These are phyloP conservation scores for Mycena pura DNA, from an alignment of 768 basidiomycete species.

Conservation along the genomic window DNA sequence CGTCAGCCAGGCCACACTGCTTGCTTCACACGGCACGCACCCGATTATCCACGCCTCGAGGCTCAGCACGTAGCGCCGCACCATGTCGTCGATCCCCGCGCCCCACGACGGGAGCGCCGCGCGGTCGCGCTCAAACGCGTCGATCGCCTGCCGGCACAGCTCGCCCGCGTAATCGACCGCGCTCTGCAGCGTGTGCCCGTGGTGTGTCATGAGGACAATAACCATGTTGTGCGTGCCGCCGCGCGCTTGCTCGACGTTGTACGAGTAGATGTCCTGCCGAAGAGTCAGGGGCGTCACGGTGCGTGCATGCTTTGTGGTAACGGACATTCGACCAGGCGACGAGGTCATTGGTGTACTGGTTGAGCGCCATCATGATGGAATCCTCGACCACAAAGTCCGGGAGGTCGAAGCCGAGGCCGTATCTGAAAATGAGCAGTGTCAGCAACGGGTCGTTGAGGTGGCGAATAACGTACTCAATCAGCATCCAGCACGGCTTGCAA, in stretches of 20 bases:
- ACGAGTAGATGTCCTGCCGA: slow-evolving; percentile 1
- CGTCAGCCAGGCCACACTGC: no score
- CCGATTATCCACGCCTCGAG: no score
- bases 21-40: no score
- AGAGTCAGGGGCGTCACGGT: no score
- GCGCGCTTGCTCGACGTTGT: not conserved
- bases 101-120: no score
- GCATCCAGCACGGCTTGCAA: slow-evolving; percentile 78
- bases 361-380: slow-evolving; percentile 64
- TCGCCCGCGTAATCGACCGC: not conserved
- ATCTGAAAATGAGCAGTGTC: slow-evolving; percentile 43
- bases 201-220: not conserved
- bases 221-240: slow-evolving; percentile 4
- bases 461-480: slow-evolving; percentile 69
- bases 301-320: not conserved
- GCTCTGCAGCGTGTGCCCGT: not conserved
- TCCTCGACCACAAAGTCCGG: slow-evolving; percentile 76
- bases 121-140: no score
- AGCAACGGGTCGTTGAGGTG: slow-evolving; percentile 9
- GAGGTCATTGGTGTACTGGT: slow-evolving; percentile 75
- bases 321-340: slow-evolving; percentile 86
- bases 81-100: no score
- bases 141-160: not conserved
- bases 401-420: slow-evolving; percentile 70
- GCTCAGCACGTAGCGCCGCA: no score